Evolutionary conservation across 495 filamentous ascomycete species (phyloP), one percentile per base, ranked within the genome.

Genomic region (Mycothermus thermophilus): DNA sequence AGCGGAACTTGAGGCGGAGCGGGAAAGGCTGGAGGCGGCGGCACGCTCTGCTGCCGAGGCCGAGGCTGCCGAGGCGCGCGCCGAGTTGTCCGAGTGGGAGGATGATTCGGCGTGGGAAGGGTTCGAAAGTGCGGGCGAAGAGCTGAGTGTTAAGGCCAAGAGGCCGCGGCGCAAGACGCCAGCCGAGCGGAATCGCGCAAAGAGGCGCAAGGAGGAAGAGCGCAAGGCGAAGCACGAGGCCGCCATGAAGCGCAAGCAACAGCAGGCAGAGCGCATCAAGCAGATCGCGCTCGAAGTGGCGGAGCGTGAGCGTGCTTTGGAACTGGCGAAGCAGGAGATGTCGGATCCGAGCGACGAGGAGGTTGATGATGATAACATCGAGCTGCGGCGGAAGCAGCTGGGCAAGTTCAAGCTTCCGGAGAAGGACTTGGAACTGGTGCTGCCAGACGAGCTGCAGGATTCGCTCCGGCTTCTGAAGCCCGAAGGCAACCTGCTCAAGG

Each of bases 391-490:
- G 34, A 75, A 69, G 52, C 74, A 78, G 41, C 69, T 95, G 5
- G 82, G 90, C 41, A 90, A 82, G 58, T 57, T 69, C 46, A 81
- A 72, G 43, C 51, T 87, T 10, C 85, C 86, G 0, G 75, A 86
- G 46, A 78, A 79, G 44, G 72, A 75, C 5, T 63, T 95, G 27
- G 90, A 97, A 50, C 58, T 97, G 27, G 84, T 94, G 4, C 67
- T 97, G 18, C 83, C 85, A 3, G 88, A 95, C 46, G 90, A 97
- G 56, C 66, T 97, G 27, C 80, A 88, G 49, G 90, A 97, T 38
- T 94, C 84, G 4, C 61, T 97, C 21, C 69, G 90, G 31, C 59
- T 79, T 10, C 66, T 97, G 34, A 95, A 93, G 60, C 90, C 90
- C 2, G 88, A 97, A 57, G 90, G 90, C 12, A 93, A 94, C 47